Evolutionary conservation across 2,329 filamentous ascomycete genomes (phyloP), one percentile per base, ranked within the genome.

Genomic region (Graphilbum sp.): DNA sequence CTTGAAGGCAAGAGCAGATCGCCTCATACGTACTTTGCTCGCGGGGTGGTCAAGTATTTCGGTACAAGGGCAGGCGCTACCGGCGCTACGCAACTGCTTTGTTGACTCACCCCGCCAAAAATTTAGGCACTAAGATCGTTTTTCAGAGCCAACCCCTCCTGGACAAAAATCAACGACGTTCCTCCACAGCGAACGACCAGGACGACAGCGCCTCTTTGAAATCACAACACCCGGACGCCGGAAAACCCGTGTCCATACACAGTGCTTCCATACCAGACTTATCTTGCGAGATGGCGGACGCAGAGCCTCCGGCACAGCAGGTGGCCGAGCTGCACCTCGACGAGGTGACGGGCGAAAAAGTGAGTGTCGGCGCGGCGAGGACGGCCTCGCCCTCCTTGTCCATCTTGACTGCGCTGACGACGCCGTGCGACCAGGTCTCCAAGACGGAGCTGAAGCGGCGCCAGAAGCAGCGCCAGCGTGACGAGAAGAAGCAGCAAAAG

Each of bases 381-480:
- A 21, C 7, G n/a, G n/a, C n/a, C n/a, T n/a, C n/a, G n/a, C n/a
- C n/a, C n/a, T n/a, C n/a, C n/a, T n/a, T n/a, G n/a, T n/a, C n/a
- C n/a, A n/a, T n/a, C n/a, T n/a, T n/a, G n/a, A n/a, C n/a, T n/a
- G n/a, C n/a, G n/a, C n/a, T 32, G 17, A 36, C 35, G 4, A 23
- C 17, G 18, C 24, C 23, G 5, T 20, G 34, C 12, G 18, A 18
- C 2, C 24, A 47, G 50, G 50, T 80, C 43, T 87, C 81, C 64
- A 87, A 87, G 75, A 74, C 76, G 15, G 79, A 87, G 63, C 67
- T 96, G 58, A 98, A 98, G 84, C 88, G 84, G 67, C 78, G 88
- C 53, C 75, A 87, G 66, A 98, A 98, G 83, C 71, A 79, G 55
- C 79, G 88, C 48, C 75, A 88, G 59, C 76, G 73, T 60, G 86